Percentiles rank a stretch among this genome's conserved stretches.
Evolutionary conservation across 2,329 filamentous ascomycete species (phyloP).

Genomic region (Neodidymelliopsis sp.): DNA sequence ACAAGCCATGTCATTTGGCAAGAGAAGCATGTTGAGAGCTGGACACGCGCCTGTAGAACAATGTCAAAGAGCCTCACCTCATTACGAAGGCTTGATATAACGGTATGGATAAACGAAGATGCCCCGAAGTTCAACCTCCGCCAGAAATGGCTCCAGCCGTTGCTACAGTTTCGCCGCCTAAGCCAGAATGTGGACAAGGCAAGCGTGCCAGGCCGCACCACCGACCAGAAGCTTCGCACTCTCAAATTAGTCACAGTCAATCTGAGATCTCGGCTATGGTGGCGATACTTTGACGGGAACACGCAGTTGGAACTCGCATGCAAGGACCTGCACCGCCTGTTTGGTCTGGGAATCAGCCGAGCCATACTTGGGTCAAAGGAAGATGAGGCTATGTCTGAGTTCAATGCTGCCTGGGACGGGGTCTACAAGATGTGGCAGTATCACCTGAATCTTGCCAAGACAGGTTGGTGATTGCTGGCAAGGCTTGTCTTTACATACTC

Average conservation of each 20-base stretch:
- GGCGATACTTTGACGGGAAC: constrained; percentile 11
- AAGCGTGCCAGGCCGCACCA: too few species aligned
- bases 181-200: background rate
- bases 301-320: constrained; percentile 23
- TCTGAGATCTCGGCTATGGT: background rate
- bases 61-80: constrained; percentile 28
- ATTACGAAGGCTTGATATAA: constrained; percentile 34
- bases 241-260: constrained; percentile 25
- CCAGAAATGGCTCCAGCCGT: constrained; percentile 36
- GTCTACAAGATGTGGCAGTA: constrained; percentile 24
- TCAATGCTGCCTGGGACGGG: constrained; percentile 33
- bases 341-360: constrained; percentile 33
- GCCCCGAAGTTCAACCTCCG: constrained; percentile 31
- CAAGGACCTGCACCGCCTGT: constrained; percentile 36
- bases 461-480: constrained; percentile 14
- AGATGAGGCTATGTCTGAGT: constrained; percentile 38
- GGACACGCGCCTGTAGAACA: constrained; percentile 31
- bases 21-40: constrained; percentile 33
- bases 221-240: background rate
- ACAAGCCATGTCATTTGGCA: constrained; percentile 28
- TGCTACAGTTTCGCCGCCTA: constrained; percentile 39
- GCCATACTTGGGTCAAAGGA: constrained; percentile 37
- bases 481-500: too few species aligned
- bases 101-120: constrained; percentile 25
- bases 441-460: constrained; percentile 16